Conservation (phyloP, 495 filamentous ascomycete species). For the Aspergillus diversus region DNA sequence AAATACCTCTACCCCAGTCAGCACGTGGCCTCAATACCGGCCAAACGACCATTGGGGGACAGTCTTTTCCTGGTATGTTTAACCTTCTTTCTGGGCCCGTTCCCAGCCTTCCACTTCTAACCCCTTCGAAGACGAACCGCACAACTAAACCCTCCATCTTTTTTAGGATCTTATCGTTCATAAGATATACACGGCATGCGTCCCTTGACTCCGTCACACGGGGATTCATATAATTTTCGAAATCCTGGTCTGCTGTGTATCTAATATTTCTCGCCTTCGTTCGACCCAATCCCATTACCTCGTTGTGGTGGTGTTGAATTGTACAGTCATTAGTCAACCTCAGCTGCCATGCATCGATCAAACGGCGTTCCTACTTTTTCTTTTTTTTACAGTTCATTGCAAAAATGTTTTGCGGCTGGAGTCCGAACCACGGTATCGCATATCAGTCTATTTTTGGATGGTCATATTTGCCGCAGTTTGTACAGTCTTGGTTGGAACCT, state of each 20-base stretch:
- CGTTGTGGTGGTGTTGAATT: conserved; percentile 27
- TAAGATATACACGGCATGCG: conserved; percentile 12
- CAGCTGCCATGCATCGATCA: conserved; percentile 24
- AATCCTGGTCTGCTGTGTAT: conserved; percentile 5
- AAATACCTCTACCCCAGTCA: conserved; percentile 46
- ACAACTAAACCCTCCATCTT: conserved; percentile 10
- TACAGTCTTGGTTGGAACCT: conserved; percentile 18
- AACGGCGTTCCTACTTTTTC: conserved; percentile 27
- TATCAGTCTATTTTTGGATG: conserved; percentile 6
- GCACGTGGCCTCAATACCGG: conserved; percentile 34
- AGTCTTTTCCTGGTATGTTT: conserved; percentile 41
- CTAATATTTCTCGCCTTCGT: conserved; percentile 6
- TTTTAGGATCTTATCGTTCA: conserved; percentile 41
- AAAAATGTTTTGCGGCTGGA: not conserved
- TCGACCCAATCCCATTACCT: conserved; percentile 13
- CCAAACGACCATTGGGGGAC: conserved; percentile 28
- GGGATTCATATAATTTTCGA: not conserved
- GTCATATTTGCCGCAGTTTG: conserved; percentile 9
- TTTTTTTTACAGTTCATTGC: conserved; percentile 14
- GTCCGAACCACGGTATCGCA: not conserved
- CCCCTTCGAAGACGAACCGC: too few relatives aligned
- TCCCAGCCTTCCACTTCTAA: too few relatives aligned
- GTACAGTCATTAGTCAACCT: conserved; percentile 25
- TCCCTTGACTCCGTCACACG: not conserved
- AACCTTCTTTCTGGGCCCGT: not conserved